These are phyloP conservation scores for Rhizoctonia solani DNA, from an alignment of 1,284 basidiomycete genomes.

Conservation along the genomic window DNA sequence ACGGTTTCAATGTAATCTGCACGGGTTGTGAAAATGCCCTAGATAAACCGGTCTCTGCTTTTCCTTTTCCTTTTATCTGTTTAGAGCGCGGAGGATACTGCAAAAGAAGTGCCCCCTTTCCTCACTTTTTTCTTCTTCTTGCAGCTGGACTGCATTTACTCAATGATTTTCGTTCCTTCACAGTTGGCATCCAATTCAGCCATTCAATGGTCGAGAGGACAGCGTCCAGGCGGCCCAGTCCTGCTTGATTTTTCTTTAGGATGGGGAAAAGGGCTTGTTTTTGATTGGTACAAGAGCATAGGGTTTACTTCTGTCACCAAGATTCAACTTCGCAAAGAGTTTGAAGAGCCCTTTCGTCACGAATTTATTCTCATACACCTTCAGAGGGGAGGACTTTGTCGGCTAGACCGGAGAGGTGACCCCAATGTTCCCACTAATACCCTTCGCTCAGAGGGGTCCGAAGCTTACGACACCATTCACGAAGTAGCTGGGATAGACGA, in stretches of 20 bases:
- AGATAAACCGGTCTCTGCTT: no score
- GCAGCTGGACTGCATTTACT: neutral
- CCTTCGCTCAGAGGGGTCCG: neutral
- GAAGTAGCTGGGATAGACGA: neutral
- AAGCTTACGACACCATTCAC: constrained; percentile 1
- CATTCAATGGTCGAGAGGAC: constrained; percentile 1
- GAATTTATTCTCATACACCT: constrained; percentile 21
- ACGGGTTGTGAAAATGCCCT: no score
- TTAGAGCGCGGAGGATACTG: neutral
- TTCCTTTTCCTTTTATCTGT: no score
- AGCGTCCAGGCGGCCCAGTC: neutral
- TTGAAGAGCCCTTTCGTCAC: neutral
- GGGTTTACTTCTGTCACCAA: neutral
- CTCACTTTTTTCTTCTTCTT: neutral
- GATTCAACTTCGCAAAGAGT: constrained; percentile 12
- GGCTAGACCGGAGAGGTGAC: constrained; percentile 4
- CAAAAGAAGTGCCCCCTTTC: neutral
- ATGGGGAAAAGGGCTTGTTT: constrained; percentile 8
- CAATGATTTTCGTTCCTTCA: neutral
- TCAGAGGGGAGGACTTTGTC: neutral
- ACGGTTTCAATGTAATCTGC: no score
- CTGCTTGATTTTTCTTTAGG: neutral
- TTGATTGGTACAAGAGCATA: constrained; percentile 7
- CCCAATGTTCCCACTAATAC: neutral
- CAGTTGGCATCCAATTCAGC: neutral